These are phyloP conservation scores for Fagus sylvatica DNA, from an alignment of 306 rosid genomes.

Conservation along the genomic window DNA sequence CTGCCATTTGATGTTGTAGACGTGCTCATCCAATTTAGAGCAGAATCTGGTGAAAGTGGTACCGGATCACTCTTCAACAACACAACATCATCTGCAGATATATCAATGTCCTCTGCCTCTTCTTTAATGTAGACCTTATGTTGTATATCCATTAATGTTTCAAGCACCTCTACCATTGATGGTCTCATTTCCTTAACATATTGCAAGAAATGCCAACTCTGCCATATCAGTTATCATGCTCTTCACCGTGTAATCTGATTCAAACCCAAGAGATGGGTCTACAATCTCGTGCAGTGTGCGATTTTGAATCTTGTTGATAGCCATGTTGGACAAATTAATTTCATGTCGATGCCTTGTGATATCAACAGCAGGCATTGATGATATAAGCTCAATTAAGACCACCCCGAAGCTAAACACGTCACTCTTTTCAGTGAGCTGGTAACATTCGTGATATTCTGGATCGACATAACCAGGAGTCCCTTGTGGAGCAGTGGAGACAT, in stretches of 20 bases:
- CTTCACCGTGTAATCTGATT: conserved; percentile 50
- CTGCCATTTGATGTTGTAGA: conserved; percentile 56
- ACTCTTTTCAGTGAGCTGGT: conserved; percentile 72
- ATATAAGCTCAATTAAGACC: conserved; percentile 70
- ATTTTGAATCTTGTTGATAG: conserved; percentile 67
- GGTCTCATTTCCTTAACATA: conserved; percentile 66
- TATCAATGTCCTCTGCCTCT: conserved; percentile 49
- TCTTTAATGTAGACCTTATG: conserved; percentile 34
- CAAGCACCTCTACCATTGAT: conserved; percentile 57
- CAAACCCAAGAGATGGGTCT: conserved; percentile 59
- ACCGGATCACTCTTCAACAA: conserved; percentile 45
- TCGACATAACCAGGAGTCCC: conserved; percentile 97
- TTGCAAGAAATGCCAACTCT: conserved; percentile 80
- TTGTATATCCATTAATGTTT: conserved; percentile 48
- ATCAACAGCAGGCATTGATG: conserved; percentile 87
- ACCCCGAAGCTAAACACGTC: conserved; percentile 94
- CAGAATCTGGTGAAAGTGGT: conserved; percentile 58
- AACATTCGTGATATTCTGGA: conserved; percentile 78
- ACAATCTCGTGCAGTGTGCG: conserved; percentile 62
- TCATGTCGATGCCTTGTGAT: conserved; percentile 79
- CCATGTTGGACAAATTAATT: conserved; percentile 81
- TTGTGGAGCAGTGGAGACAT: conserved; percentile 84
- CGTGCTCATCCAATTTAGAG: conserved; percentile 34
- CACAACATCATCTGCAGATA: conserved; percentile 42
- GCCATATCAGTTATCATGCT: conserved; percentile 66